Base-by-base conservation (phyloP, 2,329 filamentous ascomycete species). In the Elsinoe fawcettii region DNA sequence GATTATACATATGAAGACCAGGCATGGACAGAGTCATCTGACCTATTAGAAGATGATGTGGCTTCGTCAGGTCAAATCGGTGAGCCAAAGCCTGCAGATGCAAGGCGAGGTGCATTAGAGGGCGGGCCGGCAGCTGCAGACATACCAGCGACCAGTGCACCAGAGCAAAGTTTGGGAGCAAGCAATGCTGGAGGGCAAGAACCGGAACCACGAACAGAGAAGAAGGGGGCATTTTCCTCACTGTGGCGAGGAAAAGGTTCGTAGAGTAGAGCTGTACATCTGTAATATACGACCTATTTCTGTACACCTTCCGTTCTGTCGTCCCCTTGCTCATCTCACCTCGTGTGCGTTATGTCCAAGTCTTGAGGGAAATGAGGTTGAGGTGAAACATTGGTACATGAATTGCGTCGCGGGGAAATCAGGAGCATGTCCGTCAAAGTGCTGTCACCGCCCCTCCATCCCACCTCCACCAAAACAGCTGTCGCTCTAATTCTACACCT, bases 401-500 rank as follows among this genome's bases (percentile, higher is more conserved):
- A 16, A 14, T 18, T 25, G 30, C 9, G 32, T 53, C 32, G 49
- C 49, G 49, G 49, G 49, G 49, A 34, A 37, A 34, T 49, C 49
- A 53, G 49, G 49, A 53, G 49, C 9, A 27, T 37, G 41, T 14
- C 20, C 22, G 49, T 39, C 49, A 39, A 36, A 53, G 20, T 53
- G 49, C 30, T 53, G 49, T 53, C 49, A 53, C 49, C 49, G 49
- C 49, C 49, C 49, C 49, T 53, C 49, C 34, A 53, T 53, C 49
- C 49, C 30, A 53, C 49, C 32, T 27, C 49, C 30, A 53, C 49
- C 7, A 53, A 16, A 53, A 53, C 49, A 53, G 49, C 49, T 39
- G 32, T 16, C 16, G 12, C 49, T 25, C 18, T 14, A 14, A 30
- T 39, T 53, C 39, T 7, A 27, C 12, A 9, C 20, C 32, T 53